Evolutionary conservation across 352 stramenopile genomes (phyloP).

Genomic region (Stephanocyclus meneghinianus): DNA sequence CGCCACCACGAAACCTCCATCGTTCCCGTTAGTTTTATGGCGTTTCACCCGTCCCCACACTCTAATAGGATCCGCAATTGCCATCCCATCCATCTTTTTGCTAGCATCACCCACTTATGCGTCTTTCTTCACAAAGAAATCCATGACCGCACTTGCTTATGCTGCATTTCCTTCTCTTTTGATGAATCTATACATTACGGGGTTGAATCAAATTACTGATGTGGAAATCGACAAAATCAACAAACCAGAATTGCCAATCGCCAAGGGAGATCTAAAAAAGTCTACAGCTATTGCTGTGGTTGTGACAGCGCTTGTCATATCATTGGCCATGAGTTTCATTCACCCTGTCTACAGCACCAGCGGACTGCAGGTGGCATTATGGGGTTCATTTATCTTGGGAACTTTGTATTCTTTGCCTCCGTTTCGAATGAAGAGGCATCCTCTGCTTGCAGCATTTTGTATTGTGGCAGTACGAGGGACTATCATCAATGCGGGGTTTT

Average conservation of each 20-base stretch:
- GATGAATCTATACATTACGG: slow-evolving; percentile 89
- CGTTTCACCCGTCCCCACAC: slow-evolving; percentile 85
- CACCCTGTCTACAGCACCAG: slow-evolving; percentile 55
- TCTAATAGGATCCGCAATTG: slow-evolving; percentile 84
- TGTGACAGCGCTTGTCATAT: slow-evolving; percentile 51
- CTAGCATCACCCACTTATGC: slow-evolving; percentile 77
- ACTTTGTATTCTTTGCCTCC: slow-evolving; percentile 85
- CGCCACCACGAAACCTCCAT: not conserved
- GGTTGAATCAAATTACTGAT: slow-evolving; percentile 88
- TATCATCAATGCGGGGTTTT: slow-evolving; percentile 87
- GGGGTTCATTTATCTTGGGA: slow-evolving; percentile 81
- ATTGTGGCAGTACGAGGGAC: slow-evolving; percentile 85
- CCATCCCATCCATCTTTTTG: slow-evolving; percentile 83
- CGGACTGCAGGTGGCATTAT: slow-evolving; percentile 75
- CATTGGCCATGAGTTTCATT: slow-evolving; percentile 58
- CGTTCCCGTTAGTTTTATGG: slow-evolving; percentile 76
- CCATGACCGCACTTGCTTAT: slow-evolving; percentile 61
- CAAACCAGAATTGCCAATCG: slow-evolving; percentile 86
- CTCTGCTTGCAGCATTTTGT: slow-evolving; percentile 85
- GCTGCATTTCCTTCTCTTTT: slow-evolving; percentile 83
- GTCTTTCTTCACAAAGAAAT: slow-evolving; percentile 52
- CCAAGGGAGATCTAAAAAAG: slow-evolving; percentile 75
- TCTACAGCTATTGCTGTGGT: slow-evolving; percentile 63
- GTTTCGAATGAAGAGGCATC: slow-evolving; percentile 86
- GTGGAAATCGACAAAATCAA: slow-evolving; percentile 87